Evolutionary conservation across 495 filamentous ascomycete genomes (phyloP).

Genomic region (Neurospora sp.): DNA sequence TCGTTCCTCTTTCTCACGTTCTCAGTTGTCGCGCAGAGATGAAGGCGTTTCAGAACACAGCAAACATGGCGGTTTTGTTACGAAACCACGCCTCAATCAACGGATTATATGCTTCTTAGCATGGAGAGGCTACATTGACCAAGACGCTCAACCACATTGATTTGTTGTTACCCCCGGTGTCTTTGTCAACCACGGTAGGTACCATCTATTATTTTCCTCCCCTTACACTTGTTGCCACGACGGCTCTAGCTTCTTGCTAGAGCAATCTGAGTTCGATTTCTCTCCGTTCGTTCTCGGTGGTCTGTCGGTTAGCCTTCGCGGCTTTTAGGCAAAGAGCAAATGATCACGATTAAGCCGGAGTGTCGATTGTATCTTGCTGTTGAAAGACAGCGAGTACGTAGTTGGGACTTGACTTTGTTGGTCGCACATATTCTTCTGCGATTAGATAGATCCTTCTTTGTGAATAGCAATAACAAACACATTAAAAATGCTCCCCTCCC

Average conservation of each 20-base stretch:
- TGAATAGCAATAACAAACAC: background rate
- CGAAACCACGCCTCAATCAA: background rate
- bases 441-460: background rate
- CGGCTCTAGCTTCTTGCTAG: slow-evolving; percentile 27
- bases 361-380: slow-evolving; percentile 53
- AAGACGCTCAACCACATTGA: background rate
- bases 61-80: background rate
- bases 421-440: slow-evolving; percentile 40
- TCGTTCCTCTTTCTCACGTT: background rate
- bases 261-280: slow-evolving; percentile 36
- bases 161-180: background rate
- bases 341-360: slow-evolving; percentile 97
- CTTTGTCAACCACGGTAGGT: slow-evolving; percentile 3
- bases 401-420: slow-evolving; percentile 88
- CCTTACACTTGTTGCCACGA: slow-evolving; percentile 20
- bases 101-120: background rate
- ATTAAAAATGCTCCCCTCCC: background rate
- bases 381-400: slow-evolving; percentile 72
- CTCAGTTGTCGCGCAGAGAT: background rate
- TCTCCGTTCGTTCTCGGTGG: slow-evolving; percentile 34
- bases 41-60: background rate
- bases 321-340: slow-evolving; percentile 35
- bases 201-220: background rate
- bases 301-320: slow-evolving; percentile 17
- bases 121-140: background rate